Evolutionary conservation across 176 grass and related monocot species (phyloP).

Genomic region (Lolium perenne): DNA sequence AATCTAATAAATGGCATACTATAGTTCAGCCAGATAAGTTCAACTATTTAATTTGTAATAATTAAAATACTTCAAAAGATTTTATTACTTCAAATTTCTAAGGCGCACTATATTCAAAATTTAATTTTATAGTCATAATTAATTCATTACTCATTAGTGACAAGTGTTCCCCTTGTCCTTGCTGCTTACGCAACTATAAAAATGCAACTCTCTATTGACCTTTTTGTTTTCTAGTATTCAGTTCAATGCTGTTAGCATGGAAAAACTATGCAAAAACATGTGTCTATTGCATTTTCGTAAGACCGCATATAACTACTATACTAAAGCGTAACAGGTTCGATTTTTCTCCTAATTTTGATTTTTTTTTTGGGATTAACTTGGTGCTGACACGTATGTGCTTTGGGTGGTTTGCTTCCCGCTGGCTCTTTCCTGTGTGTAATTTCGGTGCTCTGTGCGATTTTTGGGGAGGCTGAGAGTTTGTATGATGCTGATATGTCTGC

Average conservation of each 20-base stretch:
- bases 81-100: not conserved
- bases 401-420: no score
- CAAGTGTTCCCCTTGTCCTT: not conserved
- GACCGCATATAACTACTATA: not conserved
- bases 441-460: no score
- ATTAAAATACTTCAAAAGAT: no score
- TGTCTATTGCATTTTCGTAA: not conserved
- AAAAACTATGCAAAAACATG: not conserved
- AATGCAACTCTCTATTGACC: not conserved
- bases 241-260: not conserved
- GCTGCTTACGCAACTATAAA: not conserved
- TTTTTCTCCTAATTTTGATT: no score
- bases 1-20: not conserved
- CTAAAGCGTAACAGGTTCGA: no score
- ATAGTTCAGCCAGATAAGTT: not conserved
- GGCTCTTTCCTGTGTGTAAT: no score
- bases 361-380: no score
- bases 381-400: no score
- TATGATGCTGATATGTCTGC: no score
- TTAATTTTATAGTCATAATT: not conserved
- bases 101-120: not conserved
- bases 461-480: no score
- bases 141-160: not conserved
- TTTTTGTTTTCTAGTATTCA: not conserved
- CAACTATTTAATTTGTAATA: no score